phyloP scores from a whole-genome alignment of 768 basidiomycete species.

The Tylopilus rubrobrunneus region DNA sequence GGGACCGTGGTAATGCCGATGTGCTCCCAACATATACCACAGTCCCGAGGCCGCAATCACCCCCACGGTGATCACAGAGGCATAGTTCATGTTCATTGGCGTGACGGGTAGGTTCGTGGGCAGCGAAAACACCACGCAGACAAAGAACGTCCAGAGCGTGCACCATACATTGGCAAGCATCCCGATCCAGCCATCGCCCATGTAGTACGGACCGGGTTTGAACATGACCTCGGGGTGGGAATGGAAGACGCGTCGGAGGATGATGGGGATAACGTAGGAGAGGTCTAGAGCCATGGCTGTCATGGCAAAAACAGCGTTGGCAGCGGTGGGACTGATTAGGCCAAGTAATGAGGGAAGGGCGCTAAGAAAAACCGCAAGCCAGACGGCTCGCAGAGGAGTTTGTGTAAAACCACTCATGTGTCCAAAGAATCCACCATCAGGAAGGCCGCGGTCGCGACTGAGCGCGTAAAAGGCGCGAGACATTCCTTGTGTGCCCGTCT shows the following conservation, averaged over 20 bases:
- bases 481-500: slow-evolving; percentile 48
- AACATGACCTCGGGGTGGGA: slow-evolving; percentile 58
- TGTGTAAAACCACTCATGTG: slow-evolving; percentile 41
- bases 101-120: slow-evolving; percentile 50
- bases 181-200: slow-evolving; percentile 49
- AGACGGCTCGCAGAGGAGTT: slow-evolving; percentile 56
- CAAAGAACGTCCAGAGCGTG: slow-evolving; percentile 43
- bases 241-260: slow-evolving; percentile 46
- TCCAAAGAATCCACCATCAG: slow-evolving; percentile 57
- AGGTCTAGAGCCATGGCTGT: slow-evolving; percentile 50
- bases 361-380: slow-evolving; percentile 42
- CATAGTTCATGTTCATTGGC: slow-evolving; percentile 49
- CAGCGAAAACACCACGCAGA: slow-evolving; percentile 46
- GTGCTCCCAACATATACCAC: slow-evolving; percentile 54
- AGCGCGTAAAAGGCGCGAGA: slow-evolving; percentile 60
- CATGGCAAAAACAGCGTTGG: slow-evolving; percentile 55
- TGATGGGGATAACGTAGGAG: slow-evolving; percentile 56
- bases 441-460: slow-evolving; percentile 50
- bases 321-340: slow-evolving; percentile 49
- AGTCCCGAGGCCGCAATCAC: slow-evolving; percentile 30
- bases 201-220: slow-evolving; percentile 58
- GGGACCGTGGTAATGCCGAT: slow-evolving; percentile 59
- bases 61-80: slow-evolving; percentile 32
- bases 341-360: slow-evolving; percentile 46
- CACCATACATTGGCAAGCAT: slow-evolving; percentile 43